Evolutionary conservation across 2,329 filamentous ascomycete genomes (phyloP).

Genomic region (Aquanectria penicillioides): DNA sequence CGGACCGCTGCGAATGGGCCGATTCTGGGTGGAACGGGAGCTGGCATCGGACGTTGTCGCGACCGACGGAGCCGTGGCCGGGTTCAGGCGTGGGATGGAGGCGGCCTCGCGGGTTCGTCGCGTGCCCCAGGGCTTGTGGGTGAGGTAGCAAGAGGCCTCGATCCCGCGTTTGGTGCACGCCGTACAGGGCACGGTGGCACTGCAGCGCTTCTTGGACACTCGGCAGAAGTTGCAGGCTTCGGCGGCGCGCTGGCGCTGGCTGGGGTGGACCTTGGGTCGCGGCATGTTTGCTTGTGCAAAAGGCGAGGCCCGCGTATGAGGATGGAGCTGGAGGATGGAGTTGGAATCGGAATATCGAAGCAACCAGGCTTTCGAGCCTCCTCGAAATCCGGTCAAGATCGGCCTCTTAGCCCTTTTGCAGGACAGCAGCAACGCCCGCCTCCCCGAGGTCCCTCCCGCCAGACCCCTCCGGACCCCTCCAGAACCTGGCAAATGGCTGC

Average conservation of each 20-base stretch:
- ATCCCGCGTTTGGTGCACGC: conserved; percentile 57
- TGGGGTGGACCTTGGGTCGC: conserved; percentile 60
- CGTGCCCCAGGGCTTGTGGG: conserved; percentile 45
- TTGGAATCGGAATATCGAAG: no score
- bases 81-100: conserved; percentile 1
- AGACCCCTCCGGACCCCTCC: no score
- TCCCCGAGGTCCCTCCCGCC: no score
- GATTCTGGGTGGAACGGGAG: neutral
- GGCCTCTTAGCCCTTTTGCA: no score
- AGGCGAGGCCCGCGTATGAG: no score
- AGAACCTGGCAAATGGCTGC: neutral
- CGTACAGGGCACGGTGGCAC: conserved; percentile 58
- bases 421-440: no score
- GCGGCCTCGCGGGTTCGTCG: conserved; percentile 15
- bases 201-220: conserved; percentile 61
- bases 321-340: neutral
- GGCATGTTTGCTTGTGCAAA: conserved; percentile 51
- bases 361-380: no score
- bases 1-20: conserved; percentile 8
- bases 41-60: neutral
- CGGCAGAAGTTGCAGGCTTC: conserved; percentile 61
- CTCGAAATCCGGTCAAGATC: no score
- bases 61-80: neutral
- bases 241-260: conserved; percentile 58
- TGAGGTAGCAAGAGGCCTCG: conserved; percentile 48